Conservation (phyloP, 169 alveolate species). For the Neospora caninum region DNA sequence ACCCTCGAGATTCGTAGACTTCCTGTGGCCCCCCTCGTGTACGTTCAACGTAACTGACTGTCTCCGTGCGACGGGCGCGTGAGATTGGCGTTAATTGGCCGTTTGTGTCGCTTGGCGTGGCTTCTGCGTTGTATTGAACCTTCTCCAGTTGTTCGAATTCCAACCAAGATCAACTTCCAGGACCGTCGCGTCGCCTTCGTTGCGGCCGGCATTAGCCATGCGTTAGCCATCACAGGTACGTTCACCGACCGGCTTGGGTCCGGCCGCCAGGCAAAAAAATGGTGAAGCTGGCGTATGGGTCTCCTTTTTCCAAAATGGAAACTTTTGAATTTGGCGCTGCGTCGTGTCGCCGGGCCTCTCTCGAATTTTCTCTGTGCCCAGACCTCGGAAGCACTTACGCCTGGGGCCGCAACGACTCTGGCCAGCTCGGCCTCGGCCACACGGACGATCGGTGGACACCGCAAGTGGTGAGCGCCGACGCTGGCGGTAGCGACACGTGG, state of each 20-base stretch:
- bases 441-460: conserved; percentile 54
- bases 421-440: conserved; percentile 62
- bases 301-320: too few relatives aligned
- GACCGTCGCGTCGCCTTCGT: conserved; percentile 45
- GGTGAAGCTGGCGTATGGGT: too few relatives aligned
- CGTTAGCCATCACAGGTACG: conserved; percentile 52
- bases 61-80: not conserved
- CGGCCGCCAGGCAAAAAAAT: too few relatives aligned
- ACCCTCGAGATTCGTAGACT: not conserved
- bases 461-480: conserved; percentile 42
- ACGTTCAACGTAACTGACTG: too few relatives aligned
- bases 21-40: too few relatives aligned
- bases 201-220: conserved; percentile 46
- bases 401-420: conserved; percentile 51
- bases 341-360: too few relatives aligned
- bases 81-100: not conserved
- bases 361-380: not conserved
- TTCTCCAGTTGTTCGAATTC: not conserved
- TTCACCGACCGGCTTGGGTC: too few relatives aligned
- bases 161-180: conserved; percentile 43
- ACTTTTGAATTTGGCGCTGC: too few relatives aligned
- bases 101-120: not conserved
- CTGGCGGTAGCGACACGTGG: not conserved
- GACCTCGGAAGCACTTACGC: conserved; percentile 60
- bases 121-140: not conserved